Percentiles rank a stretch among this genome's conserved stretches.
Evolutionary conservation across 2,329 filamentous ascomycete genomes (phyloP).

Genomic region (Clarireedia hainanense): DNA sequence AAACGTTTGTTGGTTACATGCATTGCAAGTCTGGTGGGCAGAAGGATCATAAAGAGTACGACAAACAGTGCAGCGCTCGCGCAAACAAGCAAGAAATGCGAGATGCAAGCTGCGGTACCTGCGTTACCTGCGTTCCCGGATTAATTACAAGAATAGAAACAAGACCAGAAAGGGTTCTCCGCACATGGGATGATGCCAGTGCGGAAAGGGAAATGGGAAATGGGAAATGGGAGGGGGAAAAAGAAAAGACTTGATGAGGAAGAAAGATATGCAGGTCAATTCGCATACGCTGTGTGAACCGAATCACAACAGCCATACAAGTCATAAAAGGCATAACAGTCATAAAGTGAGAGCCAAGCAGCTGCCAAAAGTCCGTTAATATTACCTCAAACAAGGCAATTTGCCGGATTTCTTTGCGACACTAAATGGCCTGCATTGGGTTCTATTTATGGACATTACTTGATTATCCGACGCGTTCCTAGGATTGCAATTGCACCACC

Average conservation of each 20-base stretch:
- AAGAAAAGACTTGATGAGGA: neutral
- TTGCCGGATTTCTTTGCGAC: neutral
- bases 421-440: conserved; percentile 5
- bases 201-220: neutral
- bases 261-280: neutral
- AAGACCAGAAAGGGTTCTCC: conserved; percentile 1
- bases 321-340: too few relatives aligned
- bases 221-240: neutral
- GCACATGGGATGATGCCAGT: neutral
- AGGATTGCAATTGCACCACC: too few relatives aligned
- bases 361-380: neutral
- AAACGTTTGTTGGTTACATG: neutral
- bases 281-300: too few relatives aligned
- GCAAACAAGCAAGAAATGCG: conserved; percentile 1
- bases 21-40: neutral
- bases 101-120: conserved; percentile 5
- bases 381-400: neutral
- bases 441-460: conserved; percentile 7
- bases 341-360: neutral
- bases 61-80: neutral
- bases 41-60: conserved; percentile 1
- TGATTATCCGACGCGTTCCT: neutral
- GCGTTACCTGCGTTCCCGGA: conserved; percentile 3
- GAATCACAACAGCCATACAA: too few relatives aligned
- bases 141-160: conserved; percentile 2